Conservation (phyloP, 306 rosid species). For the Cicer pinnatifidum region DNA sequence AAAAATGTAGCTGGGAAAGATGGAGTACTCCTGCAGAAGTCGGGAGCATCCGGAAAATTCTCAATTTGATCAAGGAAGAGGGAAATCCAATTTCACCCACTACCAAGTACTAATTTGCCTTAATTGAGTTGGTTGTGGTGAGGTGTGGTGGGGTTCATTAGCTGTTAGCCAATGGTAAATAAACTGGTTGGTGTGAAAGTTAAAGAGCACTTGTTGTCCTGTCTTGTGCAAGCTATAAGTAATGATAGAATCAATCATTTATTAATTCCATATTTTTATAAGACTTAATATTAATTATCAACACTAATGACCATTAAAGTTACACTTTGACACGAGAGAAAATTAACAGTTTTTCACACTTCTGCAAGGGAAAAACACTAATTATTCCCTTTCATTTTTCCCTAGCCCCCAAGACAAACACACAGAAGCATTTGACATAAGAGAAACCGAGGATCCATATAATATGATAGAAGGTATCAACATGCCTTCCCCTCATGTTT, state of each 20-base stretch:
- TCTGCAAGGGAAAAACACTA: conserved; percentile 37
- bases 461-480: conserved; percentile 34
- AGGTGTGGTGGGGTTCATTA: too few species aligned
- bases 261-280: conserved; percentile 18
- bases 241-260: neutral
- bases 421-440: conserved; percentile 38
- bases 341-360: conserved; percentile 40
- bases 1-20: too few species aligned
- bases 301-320: conserved; percentile 38
- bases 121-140: neutral
- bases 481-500: conserved; percentile 30
- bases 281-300: conserved; percentile 33
- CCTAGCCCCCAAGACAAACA: conserved; percentile 37
- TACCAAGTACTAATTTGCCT: neutral
- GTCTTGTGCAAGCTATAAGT: neutral
- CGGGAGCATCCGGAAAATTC: too few species aligned
- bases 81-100: neutral
- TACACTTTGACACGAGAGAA: conserved; percentile 29
- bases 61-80: too few species aligned
- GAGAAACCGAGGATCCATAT: conserved; percentile 16
- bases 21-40: too few species aligned
- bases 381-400: conserved; percentile 17
- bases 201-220: neutral
- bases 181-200: neutral
- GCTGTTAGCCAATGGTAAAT: neutral